These are phyloP conservation scores for Ascochyta koolunga DNA, from an alignment of 2,329 filamentous ascomycete species.

Conservation along the genomic window DNA sequence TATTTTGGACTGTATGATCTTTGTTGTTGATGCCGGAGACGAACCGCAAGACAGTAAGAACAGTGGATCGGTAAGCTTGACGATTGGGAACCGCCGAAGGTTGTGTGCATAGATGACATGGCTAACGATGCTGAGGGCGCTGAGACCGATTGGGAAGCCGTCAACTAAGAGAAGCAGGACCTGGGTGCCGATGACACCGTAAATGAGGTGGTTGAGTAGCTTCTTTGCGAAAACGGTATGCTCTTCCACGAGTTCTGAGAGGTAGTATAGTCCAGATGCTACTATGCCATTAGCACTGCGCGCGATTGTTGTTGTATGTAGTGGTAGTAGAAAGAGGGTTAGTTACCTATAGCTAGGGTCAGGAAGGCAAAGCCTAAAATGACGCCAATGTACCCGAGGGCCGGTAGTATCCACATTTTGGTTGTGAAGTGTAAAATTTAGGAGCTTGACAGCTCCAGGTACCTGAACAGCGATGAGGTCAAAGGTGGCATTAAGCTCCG, in stretches of 20 bases:
- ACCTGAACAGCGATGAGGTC: conserved; percentile 31
- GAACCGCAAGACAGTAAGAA: conserved; percentile 83
- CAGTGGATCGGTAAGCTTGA: conserved; percentile 84
- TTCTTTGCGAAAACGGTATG: conserved; percentile 92
- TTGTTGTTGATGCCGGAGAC: conserved; percentile 33
- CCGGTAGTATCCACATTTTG: conserved; percentile 92
- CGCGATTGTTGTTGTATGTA: neutral
- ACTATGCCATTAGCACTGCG: conserved; percentile 8
- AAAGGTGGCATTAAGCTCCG: conserved; percentile 32
- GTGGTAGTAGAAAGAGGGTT: no score
- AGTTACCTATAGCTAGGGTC: conserved; percentile 84
- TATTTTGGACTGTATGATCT: neutral
- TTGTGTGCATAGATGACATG: conserved; percentile 91
- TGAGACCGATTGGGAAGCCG: conserved; percentile 79
- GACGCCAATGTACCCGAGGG: conserved; percentile 88
- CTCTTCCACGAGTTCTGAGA: conserved; percentile 97
- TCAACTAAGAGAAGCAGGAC: conserved; percentile 78
- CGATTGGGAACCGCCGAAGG: conserved; percentile 75
- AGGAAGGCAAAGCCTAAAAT: conserved; percentile 90
- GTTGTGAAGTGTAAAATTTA: conserved; percentile 3
- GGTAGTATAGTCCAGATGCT: conserved; percentile 98
- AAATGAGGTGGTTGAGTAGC: conserved; percentile 84
- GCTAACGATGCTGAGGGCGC: conserved; percentile 75
- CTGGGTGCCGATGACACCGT: conserved; percentile 77
- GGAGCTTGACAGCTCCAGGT: conserved; percentile 6